Conservation (phyloP, 2,329 filamentous ascomycete species). For the Lasiodiplodia theobromae region DNA sequence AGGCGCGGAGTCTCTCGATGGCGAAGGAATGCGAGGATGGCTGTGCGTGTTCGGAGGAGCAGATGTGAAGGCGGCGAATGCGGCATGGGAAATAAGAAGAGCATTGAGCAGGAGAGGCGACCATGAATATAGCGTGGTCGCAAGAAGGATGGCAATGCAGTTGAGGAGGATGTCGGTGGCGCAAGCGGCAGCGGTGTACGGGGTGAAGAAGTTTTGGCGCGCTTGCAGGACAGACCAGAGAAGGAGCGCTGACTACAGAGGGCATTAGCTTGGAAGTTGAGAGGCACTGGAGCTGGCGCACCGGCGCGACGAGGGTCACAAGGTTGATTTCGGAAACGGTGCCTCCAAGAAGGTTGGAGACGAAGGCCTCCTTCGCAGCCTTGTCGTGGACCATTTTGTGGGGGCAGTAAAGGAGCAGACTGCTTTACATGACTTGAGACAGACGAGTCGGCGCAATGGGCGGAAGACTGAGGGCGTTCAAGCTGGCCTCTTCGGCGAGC, state of each 20-base stretch:
- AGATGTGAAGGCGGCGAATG: constrained; percentile 64
- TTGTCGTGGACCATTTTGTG: constrained; percentile 67
- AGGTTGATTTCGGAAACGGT: constrained; percentile 84
- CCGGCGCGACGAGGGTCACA: constrained; percentile 84
- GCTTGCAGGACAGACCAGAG: constrained; percentile 91
- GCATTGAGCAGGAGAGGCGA: constrained; percentile 76
- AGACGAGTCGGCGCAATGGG: neutral
- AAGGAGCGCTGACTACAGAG: constrained; percentile 73
- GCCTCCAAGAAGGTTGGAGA: constrained; percentile 88
- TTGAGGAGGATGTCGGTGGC: constrained; percentile 88
- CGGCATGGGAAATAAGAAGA: constrained; percentile 75
- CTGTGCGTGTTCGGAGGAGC: constrained; percentile 32
- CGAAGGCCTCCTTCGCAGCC: constrained; percentile 91
- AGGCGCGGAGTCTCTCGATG: constrained; percentile 34
- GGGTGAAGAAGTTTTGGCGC: constrained; percentile 80
- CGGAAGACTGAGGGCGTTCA: constrained; percentile 3
- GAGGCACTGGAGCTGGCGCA: constrained; percentile 54
- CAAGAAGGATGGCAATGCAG: constrained; percentile 80
- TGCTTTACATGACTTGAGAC: constrained; percentile 7
- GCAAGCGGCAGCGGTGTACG: constrained; percentile 72
- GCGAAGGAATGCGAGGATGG: constrained; percentile 36
- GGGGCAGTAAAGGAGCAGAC: neutral
- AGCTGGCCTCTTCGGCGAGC: constrained; percentile 23
- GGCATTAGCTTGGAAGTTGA: constrained; percentile 31
- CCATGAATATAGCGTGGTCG: constrained; percentile 83